Evolutionary conservation across 1,284 basidiomycete genomes (phyloP), one percentile per base, ranked within the genome.

Genomic region (Apiotrichum mycotoxinovorans): DNA sequence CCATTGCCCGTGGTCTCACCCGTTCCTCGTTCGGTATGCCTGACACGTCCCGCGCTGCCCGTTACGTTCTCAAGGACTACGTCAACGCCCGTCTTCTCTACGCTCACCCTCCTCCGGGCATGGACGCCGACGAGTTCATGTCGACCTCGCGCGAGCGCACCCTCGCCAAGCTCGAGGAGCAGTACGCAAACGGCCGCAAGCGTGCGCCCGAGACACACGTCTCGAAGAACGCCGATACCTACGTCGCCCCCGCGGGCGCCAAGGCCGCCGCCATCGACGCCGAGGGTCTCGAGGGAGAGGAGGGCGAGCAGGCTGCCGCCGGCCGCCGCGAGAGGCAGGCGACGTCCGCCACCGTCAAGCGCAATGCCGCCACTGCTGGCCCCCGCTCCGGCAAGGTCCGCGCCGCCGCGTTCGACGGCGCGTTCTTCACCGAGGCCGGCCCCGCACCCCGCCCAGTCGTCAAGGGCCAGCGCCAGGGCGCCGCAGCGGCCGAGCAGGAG

Each of bases 21-120:
- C 86, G 95, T 47, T 86, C 94, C 12, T 93, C 95, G 1, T 91
- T 95, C 78, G 96, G 96, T 51, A 96, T 95, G 75, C 94, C 96
- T 2, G 96, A 99, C 72, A 94, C 97, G 74, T 91, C 94, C 23
- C 86, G 93, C 52, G 87, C 95, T 0, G 91, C 95, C 15, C 85
- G 96, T 58, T 89, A 89, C 71, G 83, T 99, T 54, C 83, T 99
- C 56, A 99, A 99, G 77, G 96, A 99, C 79, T 98, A 97, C 69
- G 92, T 98, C 62, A 94, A 90, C 66, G 96, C 91, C 37, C 92
- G 91, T 67, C 83, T 99, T 0, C 81, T 98, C 10, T 98, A 85
- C 75, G 90, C 89, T 63, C 89, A 95, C 62, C 86, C 83, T 1
- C 94, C 96, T 11, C 89, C 91, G 0, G 84, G 80, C 8, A 78